Evolutionary conservation across 1,139 yeast species (phyloP), one percentile per base, ranked within the genome.

Genomic region (Geotrichum citri-aurantii): DNA sequence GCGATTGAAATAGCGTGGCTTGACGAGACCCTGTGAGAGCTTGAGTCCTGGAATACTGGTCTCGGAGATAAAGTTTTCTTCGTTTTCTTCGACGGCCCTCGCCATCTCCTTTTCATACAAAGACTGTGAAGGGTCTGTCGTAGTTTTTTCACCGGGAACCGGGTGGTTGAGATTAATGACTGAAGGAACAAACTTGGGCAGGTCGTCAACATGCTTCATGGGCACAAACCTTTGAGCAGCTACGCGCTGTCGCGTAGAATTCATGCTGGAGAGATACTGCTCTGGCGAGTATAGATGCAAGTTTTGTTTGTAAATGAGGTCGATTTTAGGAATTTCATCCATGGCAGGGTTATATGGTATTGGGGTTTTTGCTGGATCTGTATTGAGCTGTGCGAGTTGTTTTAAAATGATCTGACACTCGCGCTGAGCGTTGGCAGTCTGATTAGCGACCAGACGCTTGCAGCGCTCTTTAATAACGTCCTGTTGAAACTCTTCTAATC

Each of bases 1-100:
- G 21, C 73, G 65, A 53, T 69, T 72, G 59, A 61, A 66, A 55
- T 67, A 73, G 37, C 67, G 62, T 4, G 77, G 77, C 53, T 71
- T 69, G 19, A 61, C 54, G 17, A 62, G 61, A 7, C 42, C 42
- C 24, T 54, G 61, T 23, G 63, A 52, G n/a, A 59, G 65, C 31
- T 59, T 65, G n/a, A 65, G 67, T 29, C 61, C 63, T 54, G 67
- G 65, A 4, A 59, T 27, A 14, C 44, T 24, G 1, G 50, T 29
- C 48, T 57, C 54, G 23, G 59, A 40, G 11, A 52, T 47, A 26
- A 59, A 46, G 46, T 44, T 53, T 17, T 59, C 61, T 23, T 59
- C 62, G n/a, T 54, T 48, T 26, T 57, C 54, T 21, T 44, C 60
- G 14, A 29, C 37, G 4, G 54, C 55, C 14, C 55, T 55, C 17